Percentiles rank a stretch among this genome's conserved stretches.
Conservation (phyloP, 140 eudicot species). For the Stevia rebaudiana region DNA sequence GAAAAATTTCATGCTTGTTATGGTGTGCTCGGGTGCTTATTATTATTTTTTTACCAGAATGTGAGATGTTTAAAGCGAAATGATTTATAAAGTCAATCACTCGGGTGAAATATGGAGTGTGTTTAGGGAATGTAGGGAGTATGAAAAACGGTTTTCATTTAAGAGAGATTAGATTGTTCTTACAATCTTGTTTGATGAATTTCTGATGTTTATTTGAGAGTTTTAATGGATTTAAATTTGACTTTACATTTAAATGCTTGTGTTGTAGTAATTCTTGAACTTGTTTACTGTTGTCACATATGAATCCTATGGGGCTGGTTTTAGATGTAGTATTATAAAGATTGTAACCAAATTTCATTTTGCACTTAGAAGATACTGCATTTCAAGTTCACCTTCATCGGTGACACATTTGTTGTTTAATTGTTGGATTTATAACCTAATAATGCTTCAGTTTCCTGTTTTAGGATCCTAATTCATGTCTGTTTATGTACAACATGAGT, state of each 20-base stretch:
- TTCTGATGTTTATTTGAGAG: neutral
- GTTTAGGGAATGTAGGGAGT: neutral
- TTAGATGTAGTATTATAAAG: neutral
- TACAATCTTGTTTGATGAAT: neutral
- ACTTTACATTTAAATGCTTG: neutral
- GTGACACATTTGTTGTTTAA: neutral
- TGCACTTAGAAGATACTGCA: neutral
- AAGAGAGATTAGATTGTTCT: neutral
- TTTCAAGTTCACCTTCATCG: neutral
- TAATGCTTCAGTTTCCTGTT: neutral
- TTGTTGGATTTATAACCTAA: neutral
- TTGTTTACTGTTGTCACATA: neutral
- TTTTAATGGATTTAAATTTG: neutral
- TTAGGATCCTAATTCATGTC: neutral
- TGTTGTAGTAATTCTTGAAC: conserved; percentile 4
- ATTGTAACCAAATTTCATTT: neutral
- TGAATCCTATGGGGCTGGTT: neutral
- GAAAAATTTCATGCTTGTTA: neutral
- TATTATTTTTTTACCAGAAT: neutral
- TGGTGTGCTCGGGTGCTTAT: neutral
- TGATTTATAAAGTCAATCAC: neutral
- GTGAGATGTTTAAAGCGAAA: neutral
- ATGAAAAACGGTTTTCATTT: neutral
- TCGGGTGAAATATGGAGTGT: neutral
- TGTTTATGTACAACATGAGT: neutral